Conservation (phyloP, 1,284 basidiomycete species). For the Stereum hirsutum region DNA sequence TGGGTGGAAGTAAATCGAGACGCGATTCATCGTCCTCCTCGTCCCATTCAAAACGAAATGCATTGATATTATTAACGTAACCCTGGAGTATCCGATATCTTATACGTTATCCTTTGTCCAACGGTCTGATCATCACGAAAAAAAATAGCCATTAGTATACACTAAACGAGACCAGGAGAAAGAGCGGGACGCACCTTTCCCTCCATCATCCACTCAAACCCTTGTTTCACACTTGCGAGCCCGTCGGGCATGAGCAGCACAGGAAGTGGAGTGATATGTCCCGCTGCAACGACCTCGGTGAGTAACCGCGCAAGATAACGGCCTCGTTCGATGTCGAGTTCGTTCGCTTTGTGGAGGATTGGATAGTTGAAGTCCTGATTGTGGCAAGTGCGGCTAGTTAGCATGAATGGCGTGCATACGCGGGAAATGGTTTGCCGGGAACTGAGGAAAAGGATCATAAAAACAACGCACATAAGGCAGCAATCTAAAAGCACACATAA, state of each 20-base stretch:
- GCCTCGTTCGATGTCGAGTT: conserved; percentile 17
- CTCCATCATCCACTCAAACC: conserved; percentile 15
- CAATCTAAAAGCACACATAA: conserved; percentile 18
- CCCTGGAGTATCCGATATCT: too few relatives aligned
- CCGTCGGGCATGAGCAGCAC: conserved; percentile 21
- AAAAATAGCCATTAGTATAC: too few relatives aligned
- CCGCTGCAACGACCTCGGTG: conserved; percentile 16
- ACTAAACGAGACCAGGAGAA: too few relatives aligned
- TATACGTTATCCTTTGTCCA: too few relatives aligned
- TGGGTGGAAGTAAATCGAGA: too few relatives aligned
- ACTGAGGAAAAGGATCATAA: background rate
- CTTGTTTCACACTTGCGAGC: conserved; percentile 18
- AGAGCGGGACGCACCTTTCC: conserved; percentile 8
- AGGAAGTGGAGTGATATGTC: conserved; percentile 18
- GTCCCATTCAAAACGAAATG: too few relatives aligned
- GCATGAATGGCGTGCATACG: background rate
- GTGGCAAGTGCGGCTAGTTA: background rate
- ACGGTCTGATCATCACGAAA: too few relatives aligned
- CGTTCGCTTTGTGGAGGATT: background rate
- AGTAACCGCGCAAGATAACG: conserved; percentile 17
- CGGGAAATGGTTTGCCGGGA: background rate
- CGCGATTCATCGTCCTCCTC: too few relatives aligned
- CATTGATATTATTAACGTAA: too few relatives aligned
- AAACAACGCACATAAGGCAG: conserved; percentile 16
- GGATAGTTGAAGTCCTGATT: conserved; percentile 6